Conservation (phyloP, 306 rosid species). For the Vigna nakashimae region DNA sequence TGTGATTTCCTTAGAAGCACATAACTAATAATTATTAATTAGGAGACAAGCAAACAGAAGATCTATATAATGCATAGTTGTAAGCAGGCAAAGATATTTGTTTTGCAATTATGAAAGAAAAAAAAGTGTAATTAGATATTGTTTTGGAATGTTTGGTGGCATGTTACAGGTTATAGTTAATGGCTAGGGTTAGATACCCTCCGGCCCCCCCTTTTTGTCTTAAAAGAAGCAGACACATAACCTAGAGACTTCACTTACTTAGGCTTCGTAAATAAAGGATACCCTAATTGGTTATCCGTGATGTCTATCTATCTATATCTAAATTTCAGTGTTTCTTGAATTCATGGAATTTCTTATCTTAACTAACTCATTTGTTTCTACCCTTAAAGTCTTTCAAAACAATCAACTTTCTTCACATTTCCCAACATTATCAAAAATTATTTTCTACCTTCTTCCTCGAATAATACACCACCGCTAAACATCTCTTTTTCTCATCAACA, state of each 20-base stretch:
- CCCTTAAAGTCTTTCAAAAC: slow-evolving; percentile 39
- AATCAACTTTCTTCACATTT: slow-evolving; percentile 47
- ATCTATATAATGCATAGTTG: slow-evolving; percentile 55
- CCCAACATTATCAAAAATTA: slow-evolving; percentile 39
- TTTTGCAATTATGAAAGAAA: no score
- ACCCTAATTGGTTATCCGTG: slow-evolving; percentile 61
- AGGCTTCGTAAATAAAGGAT: slow-evolving; percentile 45
- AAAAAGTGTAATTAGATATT: slow-evolving; percentile 56
- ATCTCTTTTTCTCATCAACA: not conserved
- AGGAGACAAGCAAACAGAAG: slow-evolving; percentile 59
- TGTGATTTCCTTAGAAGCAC: not conserved
- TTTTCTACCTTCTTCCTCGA: not conserved
- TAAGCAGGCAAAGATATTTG: slow-evolving; percentile 64
- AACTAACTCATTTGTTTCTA: slow-evolving; percentile 62
- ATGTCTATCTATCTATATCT: slow-evolving; percentile 60
- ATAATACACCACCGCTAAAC: not conserved
- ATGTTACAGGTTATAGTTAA: slow-evolving; percentile 46
- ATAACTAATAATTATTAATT: slow-evolving; percentile 38
- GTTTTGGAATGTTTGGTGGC: slow-evolving; percentile 63
- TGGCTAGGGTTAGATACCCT: slow-evolving; percentile 55
- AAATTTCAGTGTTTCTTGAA: slow-evolving; percentile 86
- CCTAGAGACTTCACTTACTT: slow-evolving; percentile 41
- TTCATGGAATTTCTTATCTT: slow-evolving; percentile 69
- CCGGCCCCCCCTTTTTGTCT: slow-evolving; percentile 51
- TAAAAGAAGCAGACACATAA: slow-evolving; percentile 52